Evolutionary conservation across 352 stramenopile species (phyloP).

Genomic region (Globisporangium orthogonon): DNA sequence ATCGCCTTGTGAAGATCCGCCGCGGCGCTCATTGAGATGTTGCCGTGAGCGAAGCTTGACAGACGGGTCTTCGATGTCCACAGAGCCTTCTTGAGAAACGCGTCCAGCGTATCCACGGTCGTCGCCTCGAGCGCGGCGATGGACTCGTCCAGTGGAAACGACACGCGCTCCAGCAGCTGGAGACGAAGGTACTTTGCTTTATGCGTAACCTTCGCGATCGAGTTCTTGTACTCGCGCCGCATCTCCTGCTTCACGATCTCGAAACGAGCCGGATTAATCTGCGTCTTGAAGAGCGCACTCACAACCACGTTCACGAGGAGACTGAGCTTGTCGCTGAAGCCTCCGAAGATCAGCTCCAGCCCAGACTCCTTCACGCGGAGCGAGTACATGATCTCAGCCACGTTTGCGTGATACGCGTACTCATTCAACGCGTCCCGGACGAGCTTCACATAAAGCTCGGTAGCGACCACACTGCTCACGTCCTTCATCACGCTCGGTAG

Average conservation of each 20-base stretch:
- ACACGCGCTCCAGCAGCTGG: constrained; percentile 44
- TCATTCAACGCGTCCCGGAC: constrained; percentile 64
- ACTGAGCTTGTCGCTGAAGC: constrained; percentile 70
- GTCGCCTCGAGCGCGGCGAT: constrained; percentile 37
- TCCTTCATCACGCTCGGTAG: constrained; percentile 40
- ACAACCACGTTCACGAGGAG: constrained; percentile 62
- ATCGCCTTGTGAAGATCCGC: constrained; percentile 29
- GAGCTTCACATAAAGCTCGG: constrained; percentile 56
- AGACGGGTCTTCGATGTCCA: constrained; percentile 48
- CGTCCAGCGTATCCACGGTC: constrained; percentile 29
- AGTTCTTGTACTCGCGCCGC: constrained; percentile 63
- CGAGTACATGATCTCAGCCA: constrained; percentile 67
- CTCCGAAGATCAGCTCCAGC: constrained; percentile 62
- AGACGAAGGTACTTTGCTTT: constrained; percentile 65
- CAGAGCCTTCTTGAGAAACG: constrained; percentile 33
- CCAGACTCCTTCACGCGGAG: constrained; percentile 56
- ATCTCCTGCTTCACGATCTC: constrained; percentile 63
- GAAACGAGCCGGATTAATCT: constrained; percentile 47
- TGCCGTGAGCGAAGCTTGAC: constrained; percentile 67
- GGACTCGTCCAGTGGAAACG: constrained; percentile 39
- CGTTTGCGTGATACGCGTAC: constrained; percentile 68
- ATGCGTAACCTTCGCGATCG: constrained; percentile 39
- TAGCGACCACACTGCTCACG: constrained; percentile 31
- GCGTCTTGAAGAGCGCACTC: constrained; percentile 37
- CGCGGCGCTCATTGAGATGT: constrained; percentile 34